Conservation (phyloP, 108 stramenopile genomes). For the Nitzschia sp. region DNA sequence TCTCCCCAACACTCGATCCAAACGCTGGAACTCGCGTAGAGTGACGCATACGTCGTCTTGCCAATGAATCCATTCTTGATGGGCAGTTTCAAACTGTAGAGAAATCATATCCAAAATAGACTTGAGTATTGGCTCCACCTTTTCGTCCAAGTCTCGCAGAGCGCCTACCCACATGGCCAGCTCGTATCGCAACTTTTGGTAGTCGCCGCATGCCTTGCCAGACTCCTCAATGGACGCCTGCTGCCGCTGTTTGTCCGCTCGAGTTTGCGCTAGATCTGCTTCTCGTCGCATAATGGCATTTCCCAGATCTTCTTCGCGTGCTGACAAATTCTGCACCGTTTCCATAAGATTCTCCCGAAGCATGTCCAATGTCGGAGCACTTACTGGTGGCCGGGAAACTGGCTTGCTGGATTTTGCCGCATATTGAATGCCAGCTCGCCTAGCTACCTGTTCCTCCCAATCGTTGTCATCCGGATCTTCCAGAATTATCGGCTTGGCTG, state of each 20-base stretch:
- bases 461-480: slow-evolving; percentile 32
- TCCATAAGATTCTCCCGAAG: slow-evolving; percentile 42
- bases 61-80: slow-evolving; percentile 45
- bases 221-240: slow-evolving; percentile 26
- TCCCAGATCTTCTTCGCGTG: slow-evolving; percentile 48
- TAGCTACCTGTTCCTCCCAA: slow-evolving; percentile 71
- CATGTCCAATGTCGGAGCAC: slow-evolving; percentile 18
- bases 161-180: slow-evolving; percentile 76
- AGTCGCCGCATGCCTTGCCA: slow-evolving; percentile 71
- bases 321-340: slow-evolving; percentile 40
- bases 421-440: slow-evolving; percentile 62
- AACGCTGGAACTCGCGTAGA: slow-evolving; percentile 38
- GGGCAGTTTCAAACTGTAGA: slow-evolving; percentile 21
- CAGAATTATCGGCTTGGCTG: not conserved
- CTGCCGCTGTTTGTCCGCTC: slow-evolving; percentile 20
- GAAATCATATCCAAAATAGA: slow-evolving; percentile 45
- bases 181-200: slow-evolving; percentile 60
- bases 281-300: slow-evolving; percentile 29
- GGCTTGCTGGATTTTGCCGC: not conserved
- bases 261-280: slow-evolving; percentile 28
- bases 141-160: slow-evolving; percentile 59
- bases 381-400: slow-evolving; percentile 5
- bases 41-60: slow-evolving; percentile 59
- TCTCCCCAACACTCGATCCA: slow-evolving; percentile 52
- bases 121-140: slow-evolving; percentile 47